phyloP scores from a whole-genome alignment of 768 basidiomycete species.

The Mrakia frigida region DNA sequence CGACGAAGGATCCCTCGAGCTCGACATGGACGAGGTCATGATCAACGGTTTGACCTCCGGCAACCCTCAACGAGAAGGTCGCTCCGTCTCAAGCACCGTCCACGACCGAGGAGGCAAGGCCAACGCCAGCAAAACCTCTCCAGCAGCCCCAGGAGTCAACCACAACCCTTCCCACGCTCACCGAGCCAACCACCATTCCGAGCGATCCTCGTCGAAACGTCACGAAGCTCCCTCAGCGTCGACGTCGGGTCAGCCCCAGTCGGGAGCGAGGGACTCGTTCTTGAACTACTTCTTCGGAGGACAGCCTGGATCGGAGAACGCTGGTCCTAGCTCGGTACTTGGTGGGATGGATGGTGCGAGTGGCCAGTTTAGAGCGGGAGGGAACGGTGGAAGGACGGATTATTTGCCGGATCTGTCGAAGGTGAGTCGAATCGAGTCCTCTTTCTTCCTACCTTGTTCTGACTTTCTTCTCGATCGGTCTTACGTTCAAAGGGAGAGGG shows the following conservation, averaged over 20 bases:
- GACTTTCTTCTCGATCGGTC: not conserved
- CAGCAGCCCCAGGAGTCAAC: not conserved
- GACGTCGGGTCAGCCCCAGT: slow-evolving; percentile 1
- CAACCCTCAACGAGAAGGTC: slow-evolving; percentile 52
- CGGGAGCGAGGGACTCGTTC: slow-evolving; percentile 63
- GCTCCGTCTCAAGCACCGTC: slow-evolving; percentile 69
- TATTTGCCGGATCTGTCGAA: slow-evolving; percentile 30
- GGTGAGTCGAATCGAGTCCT: not conserved
- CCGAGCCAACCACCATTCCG: slow-evolving; percentile 40
- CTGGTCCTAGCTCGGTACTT: slow-evolving; percentile 19
- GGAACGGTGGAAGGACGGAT: slow-evolving; percentile 34
- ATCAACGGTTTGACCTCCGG: slow-evolving; percentile 26
- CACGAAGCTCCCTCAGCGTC: slow-evolving; percentile 5
- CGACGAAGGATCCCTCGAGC: slow-evolving; percentile 50
- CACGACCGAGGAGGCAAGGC: slow-evolving; percentile 62
- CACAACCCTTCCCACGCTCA: slow-evolving; percentile 38
- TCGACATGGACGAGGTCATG: slow-evolving; percentile 50
- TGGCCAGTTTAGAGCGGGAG: slow-evolving; percentile 35
- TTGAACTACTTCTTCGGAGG: slow-evolving; percentile 97
- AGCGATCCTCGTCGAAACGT: slow-evolving; percentile 37
- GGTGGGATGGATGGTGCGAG: slow-evolving; percentile 19
- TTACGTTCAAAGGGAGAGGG: slow-evolving; percentile 33
- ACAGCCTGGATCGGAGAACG: slow-evolving; percentile 46
- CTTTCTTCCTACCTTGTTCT: not conserved
- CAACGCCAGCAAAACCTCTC: slow-evolving; percentile 33